A percentile compares a stretch with the other conserved stretches of the same genome.
Conservation (phyloP, 352 stramenopile genomes). For the Ochromonadaceae sp. region DNA sequence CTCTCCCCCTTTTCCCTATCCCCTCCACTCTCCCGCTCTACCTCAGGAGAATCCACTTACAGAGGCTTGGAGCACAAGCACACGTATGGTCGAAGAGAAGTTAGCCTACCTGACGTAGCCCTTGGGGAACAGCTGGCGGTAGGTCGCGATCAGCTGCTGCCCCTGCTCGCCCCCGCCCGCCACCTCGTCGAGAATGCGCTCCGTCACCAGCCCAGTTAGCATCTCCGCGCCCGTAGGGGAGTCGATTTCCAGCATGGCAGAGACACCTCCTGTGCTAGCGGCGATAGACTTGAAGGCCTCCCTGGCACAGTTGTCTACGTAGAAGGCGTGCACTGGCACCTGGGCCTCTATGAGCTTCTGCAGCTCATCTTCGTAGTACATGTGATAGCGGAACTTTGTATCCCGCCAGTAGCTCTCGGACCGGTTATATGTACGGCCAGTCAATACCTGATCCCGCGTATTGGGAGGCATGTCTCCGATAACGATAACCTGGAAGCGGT, state of each 20-base stretch:
- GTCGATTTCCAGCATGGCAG: background rate
- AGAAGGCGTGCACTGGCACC: background rate
- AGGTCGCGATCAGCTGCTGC: too few species aligned
- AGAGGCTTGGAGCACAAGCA: too few species aligned
- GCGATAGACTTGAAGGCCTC: background rate
- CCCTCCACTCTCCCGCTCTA: too few species aligned
- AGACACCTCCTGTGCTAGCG: background rate
- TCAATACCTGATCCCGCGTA: background rate
- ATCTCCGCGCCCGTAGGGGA: background rate
- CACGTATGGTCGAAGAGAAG: too few species aligned
- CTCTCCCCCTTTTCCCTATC: too few species aligned
- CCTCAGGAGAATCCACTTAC: too few species aligned
- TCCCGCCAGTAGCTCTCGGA: background rate
- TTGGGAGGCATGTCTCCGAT: conserved; percentile 3
- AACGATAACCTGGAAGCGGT: conserved; percentile 2
- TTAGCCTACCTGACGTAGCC: too few species aligned
- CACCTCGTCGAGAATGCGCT: background rate
- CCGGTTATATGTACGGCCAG: background rate
- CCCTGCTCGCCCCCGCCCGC: too few species aligned
- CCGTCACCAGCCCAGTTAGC: background rate
- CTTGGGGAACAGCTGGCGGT: too few species aligned
- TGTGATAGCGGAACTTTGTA: background rate
- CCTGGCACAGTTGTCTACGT: background rate
- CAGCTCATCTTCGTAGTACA: conserved; percentile 1
- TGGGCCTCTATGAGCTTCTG: background rate